Evolutionary conservation across 495 filamentous ascomycete species (phyloP), one percentile per base, ranked within the genome.

Genomic region (Hypoxylon trugodes): DNA sequence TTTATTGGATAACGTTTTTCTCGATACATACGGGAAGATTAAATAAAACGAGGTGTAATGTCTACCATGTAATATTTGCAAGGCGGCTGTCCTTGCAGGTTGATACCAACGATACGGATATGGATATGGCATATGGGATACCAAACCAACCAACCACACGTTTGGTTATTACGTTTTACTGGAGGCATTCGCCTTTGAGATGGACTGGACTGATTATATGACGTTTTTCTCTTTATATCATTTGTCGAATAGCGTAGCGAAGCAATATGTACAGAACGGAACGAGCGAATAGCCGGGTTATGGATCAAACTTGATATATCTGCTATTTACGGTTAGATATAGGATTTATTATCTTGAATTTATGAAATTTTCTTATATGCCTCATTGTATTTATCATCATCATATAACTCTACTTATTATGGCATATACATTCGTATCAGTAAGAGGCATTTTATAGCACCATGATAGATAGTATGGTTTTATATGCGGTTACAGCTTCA

Each of bases 1-100:
- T 90, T 89, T 60, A 86, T 90, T 63, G 87, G 86, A 33, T 76
- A 59, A 69, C 48, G 37, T 55, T 49, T 45, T 32, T 9, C n/a
- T n/a, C n/a, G n/a, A n/a, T n/a, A n/a, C n/a, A n/a, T n/a, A n/a
- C n/a, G n/a, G n/a, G 38, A 25, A 48, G 48, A 19, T 28, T 21
- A 12, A 42, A 41, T 21, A 22, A 12, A 21, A 18, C 8, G 26
- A 18, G 10, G 18, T 40, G 25, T 24, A 40, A n/a, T 43, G 22
- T 47, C 22, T 48, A 37, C 35, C 21, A 40, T 47, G 13, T 43
- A 42, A 47, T 52, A 16, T 24, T 41, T 59, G n/a, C 46, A 30
- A 28, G 8, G 25, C 19, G 13, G 33, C 38, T 9, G 2, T 10
- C 1, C 41, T 55, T 59, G 35, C 36, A 49, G 48, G 32, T 45